Base-by-base conservation (phyloP, 176 grass and related monocot species). In the Otatea glauca region DNA sequence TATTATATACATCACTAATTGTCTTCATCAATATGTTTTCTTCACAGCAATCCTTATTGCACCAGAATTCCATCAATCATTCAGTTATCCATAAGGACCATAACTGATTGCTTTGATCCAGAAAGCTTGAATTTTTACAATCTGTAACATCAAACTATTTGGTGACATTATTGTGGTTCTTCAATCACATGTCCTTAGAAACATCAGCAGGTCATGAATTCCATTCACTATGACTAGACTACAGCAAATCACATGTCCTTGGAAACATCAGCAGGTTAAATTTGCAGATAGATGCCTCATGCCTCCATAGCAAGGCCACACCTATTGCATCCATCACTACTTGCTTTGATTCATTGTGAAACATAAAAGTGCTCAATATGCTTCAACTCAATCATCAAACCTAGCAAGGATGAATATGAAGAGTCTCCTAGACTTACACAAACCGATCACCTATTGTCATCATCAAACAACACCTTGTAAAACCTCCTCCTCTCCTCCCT, bases 401-500 rank as follows among this genome's bases (percentile, higher is more conserved):
- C 18, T 82, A 49, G 12, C 6, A 62, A 17, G 9, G 15, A 29
- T 20, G 37, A 23, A 70, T 25, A 20, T 59, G 51, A 45, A 9
- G 15, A 42, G n/a, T 1, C n/a, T 7, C 39, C n/a, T 12, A 45
- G 15, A 27, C 68, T 72, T 47, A 6, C 51, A 61, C 12, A 72
- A 32, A 61, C 17, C 0, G 9, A 87, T 91, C 70, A 94, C 29
- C 1, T 41, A 37, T 60, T 79, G 29, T 39, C 83, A 72, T 93
- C 91, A 74, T 76, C 83, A 20, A 97, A 97, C 44, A 97, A 65
- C 48, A 91, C 87, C 88, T 90, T 88, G 62, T 97, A 97, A 69
- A 97, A 97, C 23, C 87, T 86, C 76, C 86, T 79, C 82, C 92
- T 94, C 68, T 94, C 94, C 82, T 94, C 94, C 65, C 87, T 87